Percentiles rank a stretch among this genome's conserved stretches.
phyloP scores from a whole-genome alignment of 257 asterid species.

The Ophiorrhiza pumila region DNA sequence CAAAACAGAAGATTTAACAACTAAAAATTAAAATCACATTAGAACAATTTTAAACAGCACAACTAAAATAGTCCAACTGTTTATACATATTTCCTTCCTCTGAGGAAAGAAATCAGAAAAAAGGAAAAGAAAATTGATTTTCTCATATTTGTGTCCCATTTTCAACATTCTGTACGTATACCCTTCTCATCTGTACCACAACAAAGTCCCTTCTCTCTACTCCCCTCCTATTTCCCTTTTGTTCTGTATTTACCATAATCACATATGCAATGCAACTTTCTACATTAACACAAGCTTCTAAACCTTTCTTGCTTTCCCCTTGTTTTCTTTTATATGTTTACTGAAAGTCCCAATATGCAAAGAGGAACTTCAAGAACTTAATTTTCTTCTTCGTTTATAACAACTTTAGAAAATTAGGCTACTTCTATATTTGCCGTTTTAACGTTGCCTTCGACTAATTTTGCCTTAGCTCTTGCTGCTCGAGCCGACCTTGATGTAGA shows the following conservation, averaged over 20 bases:
- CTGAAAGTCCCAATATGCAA: background rate
- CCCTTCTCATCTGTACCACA: background rate
- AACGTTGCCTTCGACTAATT: slow-evolving; percentile 50
- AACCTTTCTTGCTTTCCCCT: background rate
- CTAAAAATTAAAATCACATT: background rate
- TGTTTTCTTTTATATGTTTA: background rate
- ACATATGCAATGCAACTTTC: background rate
- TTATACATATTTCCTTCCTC: slow-evolving; percentile 10
- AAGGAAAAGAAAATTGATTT: background rate
- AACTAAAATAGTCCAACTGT: slow-evolving; percentile 14
- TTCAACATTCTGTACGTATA: slow-evolving; percentile 4
- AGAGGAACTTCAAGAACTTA: slow-evolving; percentile 12
- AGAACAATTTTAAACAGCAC: slow-evolving; percentile 12
- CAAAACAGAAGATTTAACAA: background rate
- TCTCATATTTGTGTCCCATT: slow-evolving; percentile 12
- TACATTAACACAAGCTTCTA: slow-evolving; percentile 10
- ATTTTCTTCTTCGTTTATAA: background rate
- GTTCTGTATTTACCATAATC: slow-evolving; percentile 18
- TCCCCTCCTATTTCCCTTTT: slow-evolving; percentile 18
- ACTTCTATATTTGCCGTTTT: slow-evolving; percentile 57
- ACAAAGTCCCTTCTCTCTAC: slow-evolving; percentile 1
- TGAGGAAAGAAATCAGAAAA: background rate
- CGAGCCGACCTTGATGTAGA: slow-evolving; percentile 55
- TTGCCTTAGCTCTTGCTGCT: slow-evolving; percentile 43
- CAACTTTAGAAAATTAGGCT: slow-evolving; percentile 33